These are phyloP conservation scores for Kazachstania viticola DNA, from an alignment of 805 yeast genomes.

Conservation along the genomic window DNA sequence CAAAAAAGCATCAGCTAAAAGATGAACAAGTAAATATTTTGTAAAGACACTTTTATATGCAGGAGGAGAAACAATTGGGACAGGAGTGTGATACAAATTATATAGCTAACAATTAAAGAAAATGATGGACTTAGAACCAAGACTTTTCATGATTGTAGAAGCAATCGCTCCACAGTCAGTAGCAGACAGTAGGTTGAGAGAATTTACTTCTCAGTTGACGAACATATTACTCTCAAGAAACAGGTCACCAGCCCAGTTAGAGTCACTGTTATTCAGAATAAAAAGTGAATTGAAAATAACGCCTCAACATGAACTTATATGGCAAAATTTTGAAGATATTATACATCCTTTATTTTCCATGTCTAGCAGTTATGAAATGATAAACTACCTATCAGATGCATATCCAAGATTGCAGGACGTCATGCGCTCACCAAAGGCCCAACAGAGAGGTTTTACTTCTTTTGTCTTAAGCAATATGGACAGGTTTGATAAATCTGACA, in stretches of 20 bases:
- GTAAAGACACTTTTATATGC: too few relatives aligned
- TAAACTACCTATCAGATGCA: slow-evolving; percentile 11
- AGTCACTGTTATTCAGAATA: slow-evolving; percentile 11
- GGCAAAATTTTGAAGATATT: slow-evolving; percentile 15
- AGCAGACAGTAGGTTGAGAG: slow-evolving; percentile 8
- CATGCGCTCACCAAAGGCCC: slow-evolving; percentile 6
- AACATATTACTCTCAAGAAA: slow-evolving; percentile 9
- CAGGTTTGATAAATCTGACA: slow-evolving; percentile 3
- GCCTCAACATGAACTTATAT: slow-evolving; percentile 8
- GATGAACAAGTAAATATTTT: too few relatives aligned
- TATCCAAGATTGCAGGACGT: slow-evolving; percentile 10
- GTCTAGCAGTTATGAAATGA: slow-evolving; percentile 11
- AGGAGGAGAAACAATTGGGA: too few relatives aligned
- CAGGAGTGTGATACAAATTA: too few relatives aligned
- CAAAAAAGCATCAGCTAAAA: too few relatives aligned
- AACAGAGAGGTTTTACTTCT: not conserved
- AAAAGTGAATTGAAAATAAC: slow-evolving; percentile 8
- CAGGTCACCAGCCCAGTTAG: slow-evolving; percentile 11
- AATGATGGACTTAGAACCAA: slow-evolving; percentile 19
- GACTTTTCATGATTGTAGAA: slow-evolving; percentile 13
- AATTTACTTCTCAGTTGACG: slow-evolving; percentile 11
- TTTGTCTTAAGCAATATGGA: slow-evolving; percentile 3
- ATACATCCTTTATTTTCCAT: slow-evolving; percentile 11
- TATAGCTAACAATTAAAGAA: too few relatives aligned
- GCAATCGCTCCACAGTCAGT: slow-evolving; percentile 18